A percentile compares a stretch with the other conserved stretches of the same genome.
Conservation (phyloP, 495 filamentous ascomycete genomes). For the Penicillium silybi region DNA sequence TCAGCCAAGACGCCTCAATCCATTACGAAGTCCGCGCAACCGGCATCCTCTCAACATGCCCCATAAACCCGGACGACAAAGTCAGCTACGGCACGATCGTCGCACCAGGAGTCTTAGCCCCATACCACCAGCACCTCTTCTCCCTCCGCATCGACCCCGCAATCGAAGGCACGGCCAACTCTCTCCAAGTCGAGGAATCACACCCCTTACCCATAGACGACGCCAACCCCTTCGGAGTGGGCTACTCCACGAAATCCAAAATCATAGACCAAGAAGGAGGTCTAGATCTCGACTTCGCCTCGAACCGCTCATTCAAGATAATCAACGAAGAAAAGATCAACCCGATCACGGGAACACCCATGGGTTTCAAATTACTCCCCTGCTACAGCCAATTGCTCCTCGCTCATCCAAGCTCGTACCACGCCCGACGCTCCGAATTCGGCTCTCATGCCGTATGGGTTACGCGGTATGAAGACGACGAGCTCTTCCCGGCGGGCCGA, state of each 20-base stretch:
- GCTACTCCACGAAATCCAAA: conserved; percentile 58
- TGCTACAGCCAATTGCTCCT: conserved; percentile 76
- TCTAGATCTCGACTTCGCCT: conserved; percentile 56
- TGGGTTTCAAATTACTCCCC: conserved; percentile 73
- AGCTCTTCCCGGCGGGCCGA: conserved; percentile 73
- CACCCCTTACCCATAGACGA: conserved; percentile 60
- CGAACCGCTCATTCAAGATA: conserved; percentile 75
- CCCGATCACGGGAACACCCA: conserved; percentile 65
- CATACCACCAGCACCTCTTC: conserved; percentile 88
- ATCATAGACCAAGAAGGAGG: conserved; percentile 56
- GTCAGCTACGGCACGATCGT: conserved; percentile 77
- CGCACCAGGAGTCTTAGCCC: conserved; percentile 74
- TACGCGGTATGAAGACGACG: conserved; percentile 68
- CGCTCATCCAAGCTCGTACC: conserved; percentile 62
- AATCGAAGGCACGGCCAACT: conserved; percentile 69
- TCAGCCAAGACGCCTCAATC: conserved; percentile 76
- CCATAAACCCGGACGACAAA: conserved; percentile 54
- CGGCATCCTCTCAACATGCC: conserved; percentile 77
- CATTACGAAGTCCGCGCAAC: conserved; percentile 81
- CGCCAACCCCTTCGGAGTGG: conserved; percentile 70
- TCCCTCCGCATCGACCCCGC: conserved; percentile 79
- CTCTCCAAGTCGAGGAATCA: conserved; percentile 65
- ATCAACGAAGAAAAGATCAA: conserved; percentile 67
- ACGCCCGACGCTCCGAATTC: conserved; percentile 75
- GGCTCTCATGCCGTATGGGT: conserved; percentile 75